Conservation (phyloP, 352 stramenopile species). For the Phytophthora chlamydospora region DNA sequence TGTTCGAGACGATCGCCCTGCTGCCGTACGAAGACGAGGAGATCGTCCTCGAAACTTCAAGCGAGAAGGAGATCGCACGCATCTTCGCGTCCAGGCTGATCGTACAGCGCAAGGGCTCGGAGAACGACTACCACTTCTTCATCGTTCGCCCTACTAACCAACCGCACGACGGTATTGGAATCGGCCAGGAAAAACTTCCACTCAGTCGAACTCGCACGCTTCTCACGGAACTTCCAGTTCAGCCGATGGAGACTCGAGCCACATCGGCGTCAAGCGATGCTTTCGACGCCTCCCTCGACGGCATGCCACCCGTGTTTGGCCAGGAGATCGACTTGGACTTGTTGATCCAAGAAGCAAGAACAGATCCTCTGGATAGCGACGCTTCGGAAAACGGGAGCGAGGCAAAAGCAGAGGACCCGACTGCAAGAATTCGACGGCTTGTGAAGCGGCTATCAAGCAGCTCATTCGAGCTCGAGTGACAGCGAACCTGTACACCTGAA, state of each 20-base stretch:
- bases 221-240: constrained; percentile 34
- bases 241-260: constrained; percentile 18
- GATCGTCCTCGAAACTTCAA: constrained; percentile 33
- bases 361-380: constrained; percentile 28
- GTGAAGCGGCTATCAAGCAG: constrained; percentile 26
- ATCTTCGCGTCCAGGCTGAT: constrained; percentile 33
- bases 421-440: constrained; percentile 22
- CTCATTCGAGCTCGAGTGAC: constrained; percentile 20
- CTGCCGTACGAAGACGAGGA: constrained; percentile 43
- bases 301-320: constrained; percentile 1
- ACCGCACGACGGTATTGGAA: neutral
- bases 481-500: constrained; percentile 47
- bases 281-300: constrained; percentile 7
- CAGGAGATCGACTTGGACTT: constrained; percentile 33
- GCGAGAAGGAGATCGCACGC: constrained; percentile 35
- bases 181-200: neutral
- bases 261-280: constrained; percentile 10
- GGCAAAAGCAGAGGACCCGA: constrained; percentile 4
- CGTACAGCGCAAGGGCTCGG: constrained; percentile 27
- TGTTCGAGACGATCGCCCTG: constrained; percentile 46
- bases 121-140: constrained; percentile 39
- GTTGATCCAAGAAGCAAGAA: constrained; percentile 35
- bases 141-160: constrained; percentile 21
- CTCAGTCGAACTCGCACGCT: constrained; percentile 18
- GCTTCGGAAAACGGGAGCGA: constrained; percentile 1